These are phyloP conservation scores for Exophiala alcalophila DNA, from an alignment of 2,329 filamentous ascomycete genomes.

Conservation along the genomic window DNA sequence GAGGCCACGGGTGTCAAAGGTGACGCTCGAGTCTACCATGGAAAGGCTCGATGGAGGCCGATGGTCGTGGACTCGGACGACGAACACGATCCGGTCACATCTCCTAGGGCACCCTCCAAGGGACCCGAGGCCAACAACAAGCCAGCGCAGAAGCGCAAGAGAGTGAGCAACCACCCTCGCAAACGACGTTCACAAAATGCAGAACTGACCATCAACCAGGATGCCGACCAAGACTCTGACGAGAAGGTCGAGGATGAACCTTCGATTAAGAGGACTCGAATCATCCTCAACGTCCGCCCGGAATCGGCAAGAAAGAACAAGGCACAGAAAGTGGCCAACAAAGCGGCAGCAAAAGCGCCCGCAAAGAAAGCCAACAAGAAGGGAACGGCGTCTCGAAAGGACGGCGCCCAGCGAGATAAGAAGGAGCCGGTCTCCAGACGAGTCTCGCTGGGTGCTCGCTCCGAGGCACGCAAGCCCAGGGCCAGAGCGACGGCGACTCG, in stretches of 20 bases:
- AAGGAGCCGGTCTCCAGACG: too few species aligned
- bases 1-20: not conserved
- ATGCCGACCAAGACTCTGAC: conserved; percentile 1
- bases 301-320: not conserved
- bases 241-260: not conserved
- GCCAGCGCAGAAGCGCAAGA: conserved; percentile 5
- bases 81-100: not conserved
- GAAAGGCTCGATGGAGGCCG: not conserved
- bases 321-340: too few species aligned
- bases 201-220: conserved; percentile 4
- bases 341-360: not conserved
- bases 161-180: conserved; percentile 1
- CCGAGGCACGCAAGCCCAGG: too few species aligned
- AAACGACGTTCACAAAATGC: not conserved
- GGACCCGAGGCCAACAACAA: not conserved
- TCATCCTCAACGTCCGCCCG: not conserved
- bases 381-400: too few species aligned
- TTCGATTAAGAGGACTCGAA: not conserved
- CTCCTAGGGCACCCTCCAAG: too few species aligned
- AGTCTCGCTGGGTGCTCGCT: too few species aligned
- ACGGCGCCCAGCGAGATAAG: too few species aligned
- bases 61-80: conserved; percentile 8
- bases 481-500: too few species aligned
- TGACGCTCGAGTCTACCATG: not conserved
- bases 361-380: not conserved